Conservation (phyloP, 768 basidiomycete genomes). For the Rubroboletus satanas region DNA sequence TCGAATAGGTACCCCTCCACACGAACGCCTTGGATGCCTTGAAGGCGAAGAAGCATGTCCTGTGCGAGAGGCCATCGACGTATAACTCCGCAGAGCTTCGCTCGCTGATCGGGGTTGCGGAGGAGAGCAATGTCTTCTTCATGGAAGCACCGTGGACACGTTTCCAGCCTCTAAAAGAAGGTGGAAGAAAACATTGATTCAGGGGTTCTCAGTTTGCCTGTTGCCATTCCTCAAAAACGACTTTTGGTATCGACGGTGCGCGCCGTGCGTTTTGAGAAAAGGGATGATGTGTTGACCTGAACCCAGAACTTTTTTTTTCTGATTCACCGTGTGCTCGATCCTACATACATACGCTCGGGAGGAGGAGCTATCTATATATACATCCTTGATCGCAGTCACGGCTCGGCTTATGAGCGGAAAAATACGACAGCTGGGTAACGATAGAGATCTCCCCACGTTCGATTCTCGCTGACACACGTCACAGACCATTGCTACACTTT, state of each 20-base stretch:
- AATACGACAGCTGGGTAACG: neutral
- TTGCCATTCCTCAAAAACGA: neutral
- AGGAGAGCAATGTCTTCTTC: neutral
- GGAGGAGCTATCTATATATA: neutral
- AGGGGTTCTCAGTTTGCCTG: neutral
- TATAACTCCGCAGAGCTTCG: neutral
- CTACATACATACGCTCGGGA: no score
- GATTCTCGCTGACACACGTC: neutral
- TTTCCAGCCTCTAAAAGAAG: neutral
- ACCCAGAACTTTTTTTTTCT: neutral
- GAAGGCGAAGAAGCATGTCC: neutral
- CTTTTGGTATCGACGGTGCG: neutral
- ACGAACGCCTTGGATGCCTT: neutral
- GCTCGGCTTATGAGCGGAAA: neutral
- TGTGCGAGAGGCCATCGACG: neutral
- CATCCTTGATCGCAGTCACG: neutral
- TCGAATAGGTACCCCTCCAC: neutral
- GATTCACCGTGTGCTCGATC: neutral
- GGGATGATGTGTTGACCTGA: neutral
- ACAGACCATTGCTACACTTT: conserved; percentile 45
- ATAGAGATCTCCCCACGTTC: neutral
- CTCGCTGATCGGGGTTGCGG: neutral
- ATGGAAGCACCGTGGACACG: neutral
- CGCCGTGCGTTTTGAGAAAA: no score
- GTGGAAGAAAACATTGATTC: neutral